Evolutionary conservation across 169 alveolate genomes (phyloP), one percentile per base, ranked within the genome.

Genomic region (Condylostoma magnum): DNA sequence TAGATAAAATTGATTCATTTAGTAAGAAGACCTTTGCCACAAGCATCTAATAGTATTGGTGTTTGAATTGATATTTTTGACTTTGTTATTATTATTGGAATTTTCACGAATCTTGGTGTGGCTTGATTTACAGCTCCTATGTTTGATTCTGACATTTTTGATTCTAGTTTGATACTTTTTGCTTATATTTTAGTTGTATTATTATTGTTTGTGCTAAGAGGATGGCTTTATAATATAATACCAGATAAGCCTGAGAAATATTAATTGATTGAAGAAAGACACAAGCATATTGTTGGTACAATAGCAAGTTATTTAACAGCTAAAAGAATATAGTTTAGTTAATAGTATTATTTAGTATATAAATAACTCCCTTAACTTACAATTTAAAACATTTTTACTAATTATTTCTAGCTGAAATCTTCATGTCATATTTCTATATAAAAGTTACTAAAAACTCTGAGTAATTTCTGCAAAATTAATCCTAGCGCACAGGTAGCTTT

Each of bases 401-500:
- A n/a, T n/a, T n/a, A n/a, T n/a, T n/a, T n/a, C n/a, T n/a, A n/a
- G n/a, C n/a, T n/a, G n/a, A n/a, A n/a, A n/a, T n/a, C n/a, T n/a
- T n/a, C n/a, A 43, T 43, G 2, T 43, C 51, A n/a, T n/a, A 43
- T 43, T 43, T 43, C 51, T 43, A 43, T 43, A 43, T 43, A 51
- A 51, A 51, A 51, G 25, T 58, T 58, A 38, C 56, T 10, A 58
- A 54, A n/a, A 58, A 38, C 25, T 58, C 71, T 33, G 38, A 51
- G 25, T 58, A 58, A 38, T 58, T 58, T n/a, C 56, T 41, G 41
- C 71, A 58, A 34, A 58, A 58, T 6, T 30, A 28, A 38, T 58
- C 71, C 20, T 38, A 54, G 20, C 31, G 34, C 6, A 58, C 3
- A 2, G 20, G 27, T 18, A 15, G 27, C 12, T 22, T 58, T 10